These are phyloP conservation scores for Brachypodium distachyon DNA, from an alignment of 202 grass and related monocot species.

Conservation along the genomic window DNA sequence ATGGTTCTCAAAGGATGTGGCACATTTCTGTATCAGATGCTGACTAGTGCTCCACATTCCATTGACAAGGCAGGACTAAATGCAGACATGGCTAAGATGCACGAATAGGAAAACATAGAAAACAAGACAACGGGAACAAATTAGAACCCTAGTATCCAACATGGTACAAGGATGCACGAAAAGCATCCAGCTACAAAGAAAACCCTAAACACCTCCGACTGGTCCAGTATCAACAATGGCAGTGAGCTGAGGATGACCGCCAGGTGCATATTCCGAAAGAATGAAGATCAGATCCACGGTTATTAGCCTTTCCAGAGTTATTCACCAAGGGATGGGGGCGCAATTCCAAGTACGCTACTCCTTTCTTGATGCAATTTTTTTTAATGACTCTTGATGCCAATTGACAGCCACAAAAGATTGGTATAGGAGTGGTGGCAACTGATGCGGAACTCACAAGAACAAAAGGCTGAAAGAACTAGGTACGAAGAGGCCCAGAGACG, in stretches of 20 bases:
- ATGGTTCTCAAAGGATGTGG: conserved; percentile 39
- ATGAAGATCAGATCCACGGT: conserved; percentile 46
- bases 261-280: conserved; percentile 78
- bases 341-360: conserved; percentile 24
- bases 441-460: conserved; percentile 26
- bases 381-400: conserved; percentile 24
- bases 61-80: conserved; percentile 14
- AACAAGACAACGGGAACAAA: conserved; percentile 23
- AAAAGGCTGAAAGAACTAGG: conserved; percentile 30
- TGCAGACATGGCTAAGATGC: conserved; percentile 12
- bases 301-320: conserved; percentile 40
- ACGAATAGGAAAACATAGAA: conserved; percentile 16
- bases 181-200: conserved; percentile 56
- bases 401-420: conserved; percentile 10
- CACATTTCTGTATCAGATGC: conserved; percentile 39
- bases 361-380: conserved; percentile 29
- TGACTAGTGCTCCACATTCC: conserved; percentile 48
- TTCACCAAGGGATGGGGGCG: conserved; percentile 24
- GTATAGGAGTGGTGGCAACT: conserved; percentile 5
- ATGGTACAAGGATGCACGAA: conserved; percentile 54
- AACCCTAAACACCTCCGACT: conserved; percentile 80
- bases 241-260: conserved; percentile 61
- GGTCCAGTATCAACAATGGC: conserved; percentile 77
- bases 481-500: conserved; percentile 47
- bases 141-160: conserved; percentile 31